A percentile compares a stretch with the other conserved stretches of the same genome.
These are phyloP conservation scores for Apophysomyces ossiformis DNA, from an alignment of 371 early-diverging fungal species.

Conservation along the genomic window DNA sequence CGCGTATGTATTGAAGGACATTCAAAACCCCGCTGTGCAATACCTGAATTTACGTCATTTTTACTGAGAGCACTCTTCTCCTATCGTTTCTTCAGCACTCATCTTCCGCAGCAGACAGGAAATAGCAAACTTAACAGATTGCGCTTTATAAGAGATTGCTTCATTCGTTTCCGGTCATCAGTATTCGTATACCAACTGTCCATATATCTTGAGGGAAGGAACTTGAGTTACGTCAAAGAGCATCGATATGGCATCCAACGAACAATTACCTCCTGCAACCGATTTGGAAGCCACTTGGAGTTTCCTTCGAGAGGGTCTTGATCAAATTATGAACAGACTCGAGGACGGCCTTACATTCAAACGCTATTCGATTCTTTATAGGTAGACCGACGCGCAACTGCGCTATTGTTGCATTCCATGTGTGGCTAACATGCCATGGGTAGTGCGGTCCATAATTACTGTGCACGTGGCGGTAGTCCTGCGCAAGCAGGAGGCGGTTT, in stretches of 20 bases:
- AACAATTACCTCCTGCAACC: conserved; percentile 45
- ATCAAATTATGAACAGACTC: conserved; percentile 79
- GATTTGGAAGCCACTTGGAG: conserved; percentile 78
- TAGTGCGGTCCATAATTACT: conserved; percentile 87
- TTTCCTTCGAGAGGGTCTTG: conserved; percentile 76
- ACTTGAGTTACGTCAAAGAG: background rate
- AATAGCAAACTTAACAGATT: background rate
- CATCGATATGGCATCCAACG: conserved; percentile 26
- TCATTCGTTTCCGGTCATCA: background rate
- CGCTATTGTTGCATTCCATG: background rate
- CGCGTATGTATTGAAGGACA: no score
- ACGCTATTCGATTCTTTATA: conserved; percentile 88
- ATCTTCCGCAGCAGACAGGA: background rate
- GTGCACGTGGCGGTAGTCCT: conserved; percentile 57
- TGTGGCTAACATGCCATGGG: background rate
- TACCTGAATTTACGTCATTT: no score
- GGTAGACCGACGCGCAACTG: conserved; percentile 56
- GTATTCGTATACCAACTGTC: background rate
- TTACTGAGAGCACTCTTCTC: no score
- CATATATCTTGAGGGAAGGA: background rate
- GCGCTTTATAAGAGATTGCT: no score
- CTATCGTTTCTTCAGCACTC: background rate
- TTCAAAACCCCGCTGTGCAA: no score
- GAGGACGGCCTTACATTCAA: conserved; percentile 76
- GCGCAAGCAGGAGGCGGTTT: conserved; percentile 18